Conservation (phyloP, 2,329 filamentous ascomycete species). For the Apiospora saccharicola region DNA sequence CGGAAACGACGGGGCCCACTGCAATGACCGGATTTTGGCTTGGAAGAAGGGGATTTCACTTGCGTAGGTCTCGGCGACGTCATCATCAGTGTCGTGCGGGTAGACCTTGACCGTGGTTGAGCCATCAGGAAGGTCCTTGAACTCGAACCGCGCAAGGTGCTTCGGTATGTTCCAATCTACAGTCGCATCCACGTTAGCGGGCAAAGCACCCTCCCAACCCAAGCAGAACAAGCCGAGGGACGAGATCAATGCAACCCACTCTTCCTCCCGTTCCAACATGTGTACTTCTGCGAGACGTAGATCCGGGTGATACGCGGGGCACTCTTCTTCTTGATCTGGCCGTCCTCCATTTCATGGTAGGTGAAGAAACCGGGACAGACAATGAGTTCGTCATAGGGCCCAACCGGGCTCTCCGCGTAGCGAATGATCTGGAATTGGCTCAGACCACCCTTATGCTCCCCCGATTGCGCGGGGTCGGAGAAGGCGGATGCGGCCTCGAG, state of each 20-base stretch:
- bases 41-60: slow-evolving; percentile 53
- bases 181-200: neutral
- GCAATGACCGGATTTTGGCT: slow-evolving; percentile 51
- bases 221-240: neutral
- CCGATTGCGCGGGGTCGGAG: slow-evolving; percentile 42
- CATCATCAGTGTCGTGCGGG: slow-evolving; percentile 48
- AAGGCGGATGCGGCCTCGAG: slow-evolving; percentile 53
- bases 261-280: slow-evolving; percentile 59
- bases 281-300: slow-evolving; percentile 61
- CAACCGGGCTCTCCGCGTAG: slow-evolving; percentile 58
- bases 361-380: slow-evolving; percentile 55
- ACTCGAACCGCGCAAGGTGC: slow-evolving; percentile 60
- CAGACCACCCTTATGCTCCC: slow-evolving; percentile 52
- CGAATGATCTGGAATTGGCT: slow-evolving; percentile 59
- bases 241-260: slow-evolving; percentile 45
- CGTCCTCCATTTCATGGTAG: slow-evolving; percentile 47
- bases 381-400: slow-evolving; percentile 61
- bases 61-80: slow-evolving; percentile 42
- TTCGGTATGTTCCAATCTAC: slow-evolving; percentile 64
- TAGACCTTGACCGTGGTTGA: slow-evolving; percentile 52
- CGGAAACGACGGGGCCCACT: slow-evolving; percentile 53
- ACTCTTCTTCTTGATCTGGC: slow-evolving; percentile 42
- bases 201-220: neutral
- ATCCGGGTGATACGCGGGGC: slow-evolving; percentile 58
- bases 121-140: slow-evolving; percentile 46